Evolutionary conservation across 2,329 filamentous ascomycete species (phyloP).

Genomic region (Alternaria panax): DNA sequence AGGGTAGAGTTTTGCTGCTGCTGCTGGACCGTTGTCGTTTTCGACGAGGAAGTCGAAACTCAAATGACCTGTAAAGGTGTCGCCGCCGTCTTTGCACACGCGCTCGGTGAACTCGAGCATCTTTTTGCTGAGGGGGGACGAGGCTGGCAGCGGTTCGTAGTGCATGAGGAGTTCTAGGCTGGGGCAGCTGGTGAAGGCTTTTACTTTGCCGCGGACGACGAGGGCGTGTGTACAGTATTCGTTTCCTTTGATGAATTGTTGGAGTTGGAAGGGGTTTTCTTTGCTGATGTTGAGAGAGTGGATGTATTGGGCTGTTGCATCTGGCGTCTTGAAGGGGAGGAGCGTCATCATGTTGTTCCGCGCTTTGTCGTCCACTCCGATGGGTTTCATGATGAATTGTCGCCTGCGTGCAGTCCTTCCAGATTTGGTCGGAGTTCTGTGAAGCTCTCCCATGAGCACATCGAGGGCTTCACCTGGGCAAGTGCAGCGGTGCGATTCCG

Average conservation of each 20-base stretch:
- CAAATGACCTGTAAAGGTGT: slow-evolving; percentile 71
- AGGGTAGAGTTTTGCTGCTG: slow-evolving; percentile 60
- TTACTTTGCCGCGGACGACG: slow-evolving; percentile 69
- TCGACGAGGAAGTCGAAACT: slow-evolving; percentile 75
- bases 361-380: slow-evolving; percentile 67
- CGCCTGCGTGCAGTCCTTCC: slow-evolving; percentile 38
- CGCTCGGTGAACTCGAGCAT: slow-evolving; percentile 71
- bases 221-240: slow-evolving; percentile 78
- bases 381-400: slow-evolving; percentile 72
- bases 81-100: slow-evolving; percentile 61
- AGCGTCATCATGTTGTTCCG: slow-evolving; percentile 68
- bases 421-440: slow-evolving; percentile 12
- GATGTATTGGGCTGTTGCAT: slow-evolving; percentile 64
- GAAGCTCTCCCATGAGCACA: slow-evolving; percentile 53
- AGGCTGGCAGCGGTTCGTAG: slow-evolving; percentile 65
- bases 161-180: slow-evolving; percentile 70
- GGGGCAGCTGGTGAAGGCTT: slow-evolving; percentile 71
- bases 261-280: slow-evolving; percentile 68
- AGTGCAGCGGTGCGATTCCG: slow-evolving; percentile 59
- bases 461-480: slow-evolving; percentile 61
- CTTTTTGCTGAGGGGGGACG: slow-evolving; percentile 62
- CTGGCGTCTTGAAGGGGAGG: slow-evolving; percentile 63
- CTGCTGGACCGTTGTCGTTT: slow-evolving; percentile 37
- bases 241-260: slow-evolving; percentile 68
- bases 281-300: slow-evolving; percentile 63